Evolutionary conservation across 176 grass and related monocot species (phyloP).

Genomic region (Thinopyrum elongatum): DNA sequence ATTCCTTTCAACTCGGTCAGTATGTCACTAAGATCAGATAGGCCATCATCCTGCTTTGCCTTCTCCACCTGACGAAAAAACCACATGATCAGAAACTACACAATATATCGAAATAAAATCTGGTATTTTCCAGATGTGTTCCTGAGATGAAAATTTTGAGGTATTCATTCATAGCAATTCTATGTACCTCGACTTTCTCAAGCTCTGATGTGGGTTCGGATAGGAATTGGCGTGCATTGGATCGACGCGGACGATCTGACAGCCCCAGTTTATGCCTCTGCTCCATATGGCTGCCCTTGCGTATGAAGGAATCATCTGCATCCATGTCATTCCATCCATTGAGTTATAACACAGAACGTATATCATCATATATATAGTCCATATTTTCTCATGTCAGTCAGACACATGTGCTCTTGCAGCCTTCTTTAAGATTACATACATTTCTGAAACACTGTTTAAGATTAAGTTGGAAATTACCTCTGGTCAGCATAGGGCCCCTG

Average conservation of each 20-base stretch:
- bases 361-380: background rate
- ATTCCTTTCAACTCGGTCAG: conserved; percentile 77
- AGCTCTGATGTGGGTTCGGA: conserved; percentile 54
- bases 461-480: conserved; percentile 40
- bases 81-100: background rate
- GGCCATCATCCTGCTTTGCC: conserved; percentile 77
- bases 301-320: conserved; percentile 81
- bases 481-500: conserved; percentile 64
- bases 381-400: background rate
- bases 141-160: background rate
- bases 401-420: background rate
- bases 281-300: conserved; percentile 69
- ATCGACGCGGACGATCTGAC: conserved; percentile 28
- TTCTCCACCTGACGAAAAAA: conserved; percentile 61
- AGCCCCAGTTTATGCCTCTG: conserved; percentile 77
- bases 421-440: background rate
- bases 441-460: background rate
- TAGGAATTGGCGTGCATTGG: conserved; percentile 39
- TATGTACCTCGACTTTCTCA: conserved; percentile 75
- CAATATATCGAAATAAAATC: background rate
- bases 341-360: conserved; percentile 1
- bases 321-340: background rate
- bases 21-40: conserved; percentile 78
- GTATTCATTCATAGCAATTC: background rate
- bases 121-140: background rate